Evolutionary conservation across 148 eudicot genomes (phyloP), one percentile per base, ranked within the genome.

Genomic region (Camellia japonica): DNA sequence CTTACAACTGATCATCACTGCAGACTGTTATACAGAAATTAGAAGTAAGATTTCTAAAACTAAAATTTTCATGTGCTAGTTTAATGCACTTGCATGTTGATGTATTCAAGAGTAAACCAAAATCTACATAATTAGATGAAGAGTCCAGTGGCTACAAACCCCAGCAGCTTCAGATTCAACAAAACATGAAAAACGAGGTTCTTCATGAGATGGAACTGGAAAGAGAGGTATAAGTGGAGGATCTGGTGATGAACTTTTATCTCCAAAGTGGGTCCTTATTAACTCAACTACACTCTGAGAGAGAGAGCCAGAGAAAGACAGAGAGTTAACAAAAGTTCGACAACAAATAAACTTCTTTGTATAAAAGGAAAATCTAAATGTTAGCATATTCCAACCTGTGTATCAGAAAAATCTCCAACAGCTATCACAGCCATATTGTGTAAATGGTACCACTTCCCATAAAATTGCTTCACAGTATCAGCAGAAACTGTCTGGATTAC

Each of bases 131-230:
- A 51, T 14, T 52, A 42, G 11, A 54, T 68, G 30, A 56, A 68
- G 68, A 63, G 73, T 70, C 38, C 76, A 79, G 54, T 23, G 20
- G 76, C 65, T 41, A 83, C 90, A 85, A 81, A 93, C 98, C 84
- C 98, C 98, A 69, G 93, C 87, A 80, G 96, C 93, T 86, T 94
- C 98, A 51, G 98, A 86, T 84, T 94, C 98, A 80, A 85, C 87
- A 76, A 92, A 90, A 83, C 93, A 91, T 73, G 89, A 87, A 83
- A 84, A 87, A 54, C 89, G 97, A 8, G 93, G 92, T 82, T 91
- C 97, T 68, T 83, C 83, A 62, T 93, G 94, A 47, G 87, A 79
- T 74, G 94, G 96, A 80, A 94, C 90, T 15, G 74, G 83, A 84
- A 84, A 92, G 44, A 11, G 23, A 30, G 94, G 96, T 65, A 90